Conservation (phyloP, 228 moss, liverwort and hornwort genomes). For the Sphagnum fallax region DNA sequence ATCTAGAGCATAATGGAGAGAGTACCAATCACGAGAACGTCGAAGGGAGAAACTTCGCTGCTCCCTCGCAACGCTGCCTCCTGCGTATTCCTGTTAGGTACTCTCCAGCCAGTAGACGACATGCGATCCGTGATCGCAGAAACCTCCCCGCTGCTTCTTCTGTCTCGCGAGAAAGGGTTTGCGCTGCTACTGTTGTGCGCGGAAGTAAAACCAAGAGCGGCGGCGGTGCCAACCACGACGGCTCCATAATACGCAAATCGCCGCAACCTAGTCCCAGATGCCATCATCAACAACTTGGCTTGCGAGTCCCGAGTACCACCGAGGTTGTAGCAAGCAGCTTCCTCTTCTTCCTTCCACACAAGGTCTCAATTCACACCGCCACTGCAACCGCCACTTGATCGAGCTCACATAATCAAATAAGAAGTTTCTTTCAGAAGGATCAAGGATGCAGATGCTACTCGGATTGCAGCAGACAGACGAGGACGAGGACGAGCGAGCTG, state of each 20-base stretch:
- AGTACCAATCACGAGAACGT: slow-evolving; percentile 56
- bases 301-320: too few relatives aligned
- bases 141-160: neutral
- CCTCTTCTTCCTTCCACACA: too few relatives aligned
- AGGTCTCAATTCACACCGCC: too few relatives aligned
- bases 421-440: too few relatives aligned
- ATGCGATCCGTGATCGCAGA: slow-evolving; percentile 45
- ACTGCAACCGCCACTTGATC: too few relatives aligned
- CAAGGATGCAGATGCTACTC: too few relatives aligned
- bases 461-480: too few relatives aligned
- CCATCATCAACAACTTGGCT: slow-evolving; percentile 12
- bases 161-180: neutral
- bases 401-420: too few relatives aligned
- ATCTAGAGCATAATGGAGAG: too few relatives aligned
- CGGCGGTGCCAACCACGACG: slow-evolving; percentile 48
- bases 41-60: slow-evolving; percentile 53
- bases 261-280: slow-evolving; percentile 21
- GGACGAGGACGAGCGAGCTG: too few relatives aligned
- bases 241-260: slow-evolving; percentile 33
- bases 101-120: slow-evolving; percentile 65
- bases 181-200: slow-evolving; percentile 48
- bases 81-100: slow-evolving; percentile 59
- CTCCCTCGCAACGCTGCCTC: slow-evolving; percentile 65
- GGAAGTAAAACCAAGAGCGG: slow-evolving; percentile 35
- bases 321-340: too few relatives aligned